Conservation (phyloP, 140 eudicot species). For the Flaveria floridana region DNA sequence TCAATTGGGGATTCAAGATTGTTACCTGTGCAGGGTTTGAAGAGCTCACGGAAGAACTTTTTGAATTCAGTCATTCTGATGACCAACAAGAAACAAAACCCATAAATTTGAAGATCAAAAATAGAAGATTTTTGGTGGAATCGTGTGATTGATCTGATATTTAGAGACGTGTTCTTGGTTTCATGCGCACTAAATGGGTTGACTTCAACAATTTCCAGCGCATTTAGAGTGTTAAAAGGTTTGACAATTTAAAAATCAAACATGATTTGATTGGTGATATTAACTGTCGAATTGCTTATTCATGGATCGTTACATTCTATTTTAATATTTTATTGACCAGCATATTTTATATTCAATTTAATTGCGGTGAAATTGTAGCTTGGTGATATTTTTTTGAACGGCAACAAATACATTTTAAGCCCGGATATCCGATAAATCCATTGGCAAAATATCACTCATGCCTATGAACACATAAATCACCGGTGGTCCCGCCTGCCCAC, state of each 20-base stretch:
- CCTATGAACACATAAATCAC: too few species aligned
- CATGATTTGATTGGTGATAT: background rate
- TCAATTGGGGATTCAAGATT: slow-evolving; percentile 11
- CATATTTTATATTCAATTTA: too few species aligned
- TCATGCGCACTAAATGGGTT: background rate
- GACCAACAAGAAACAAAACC: background rate
- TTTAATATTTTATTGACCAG: too few species aligned
- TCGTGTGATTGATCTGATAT: slow-evolving; percentile 4
- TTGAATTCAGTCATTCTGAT: slow-evolving; percentile 46
- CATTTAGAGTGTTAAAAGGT: background rate
- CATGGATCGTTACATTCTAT: background rate
- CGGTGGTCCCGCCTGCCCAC: too few species aligned
- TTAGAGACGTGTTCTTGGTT: slow-evolving; percentile 6
- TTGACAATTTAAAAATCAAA: slow-evolving; percentile 1
- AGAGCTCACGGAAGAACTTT: slow-evolving; percentile 34
- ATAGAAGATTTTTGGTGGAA: background rate
- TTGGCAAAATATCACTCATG: too few species aligned
- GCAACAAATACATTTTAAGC: too few species aligned
- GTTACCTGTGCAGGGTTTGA: slow-evolving; percentile 53
- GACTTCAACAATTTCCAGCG: background rate
- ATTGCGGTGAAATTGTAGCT: too few species aligned
- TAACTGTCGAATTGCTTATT: background rate
- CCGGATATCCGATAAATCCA: too few species aligned
- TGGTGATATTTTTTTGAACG: too few species aligned
- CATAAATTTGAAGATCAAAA: background rate